Conservation (phyloP, 2,329 filamentous ascomycete species). For the Neophaeococcomyces mojaviensis region DNA sequence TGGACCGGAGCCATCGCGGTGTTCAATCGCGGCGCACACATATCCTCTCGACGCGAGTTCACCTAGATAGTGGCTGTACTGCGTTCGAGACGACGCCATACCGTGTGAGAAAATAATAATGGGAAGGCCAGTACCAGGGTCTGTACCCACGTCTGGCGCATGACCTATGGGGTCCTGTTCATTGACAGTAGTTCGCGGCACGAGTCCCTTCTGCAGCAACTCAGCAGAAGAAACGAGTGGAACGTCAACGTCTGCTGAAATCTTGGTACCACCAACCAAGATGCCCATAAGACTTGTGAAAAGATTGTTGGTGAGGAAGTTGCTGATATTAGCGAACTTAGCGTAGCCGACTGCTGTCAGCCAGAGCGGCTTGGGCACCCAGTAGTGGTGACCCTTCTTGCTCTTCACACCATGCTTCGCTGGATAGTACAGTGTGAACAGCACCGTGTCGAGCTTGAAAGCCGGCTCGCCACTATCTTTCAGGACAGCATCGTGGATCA, state of each 20-base stretch:
- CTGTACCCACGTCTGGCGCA: background rate
- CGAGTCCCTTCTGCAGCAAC: slow-evolving; percentile 6
- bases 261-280: slow-evolving; percentile 18
- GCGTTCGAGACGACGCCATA: slow-evolving; percentile 21
- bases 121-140: slow-evolving; percentile 17
- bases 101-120: slow-evolving; percentile 23
- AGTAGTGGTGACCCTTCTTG: slow-evolving; percentile 19
- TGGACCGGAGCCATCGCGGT: slow-evolving; percentile 22
- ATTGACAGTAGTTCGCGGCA: background rate
- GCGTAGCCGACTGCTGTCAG: slow-evolving; percentile 20
- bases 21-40: slow-evolving; percentile 22
- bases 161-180: background rate
- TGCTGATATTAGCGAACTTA: slow-evolving; percentile 21
- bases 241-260: slow-evolving; percentile 23
- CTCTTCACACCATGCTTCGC: slow-evolving; percentile 12
- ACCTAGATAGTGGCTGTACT: slow-evolving; percentile 22
- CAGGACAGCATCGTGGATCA: slow-evolving; percentile 16
- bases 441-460: slow-evolving; percentile 22
- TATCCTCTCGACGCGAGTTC: slow-evolving; percentile 21
- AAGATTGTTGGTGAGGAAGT: slow-evolving; percentile 19
- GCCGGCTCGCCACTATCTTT: slow-evolving; percentile 16
- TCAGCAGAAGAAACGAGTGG: slow-evolving; percentile 12
- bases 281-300: slow-evolving; percentile 19
- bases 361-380: slow-evolving; percentile 20
- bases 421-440: slow-evolving; percentile 24